A percentile compares a stretch with the other conserved stretches of the same genome.
Evolutionary conservation across 2,329 filamentous ascomycete species (phyloP).

Genomic region (Fusarium nematophilum): DNA sequence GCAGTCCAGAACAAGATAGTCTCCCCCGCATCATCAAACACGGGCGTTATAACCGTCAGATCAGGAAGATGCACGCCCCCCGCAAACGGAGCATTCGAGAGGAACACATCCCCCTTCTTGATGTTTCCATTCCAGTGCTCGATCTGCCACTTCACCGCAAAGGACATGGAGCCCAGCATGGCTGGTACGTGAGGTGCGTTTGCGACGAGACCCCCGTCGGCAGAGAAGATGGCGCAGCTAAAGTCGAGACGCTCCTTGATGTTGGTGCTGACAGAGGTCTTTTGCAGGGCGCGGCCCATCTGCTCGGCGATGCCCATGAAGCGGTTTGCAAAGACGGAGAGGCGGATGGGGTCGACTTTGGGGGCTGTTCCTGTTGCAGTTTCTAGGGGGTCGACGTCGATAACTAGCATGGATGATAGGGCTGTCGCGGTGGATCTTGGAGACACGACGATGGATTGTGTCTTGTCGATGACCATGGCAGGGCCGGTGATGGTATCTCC

Average conservation of each 20-base stretch:
- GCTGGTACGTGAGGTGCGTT: slow-evolving; percentile 86
- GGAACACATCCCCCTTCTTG: too few species aligned
- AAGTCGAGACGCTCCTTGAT: slow-evolving; percentile 85
- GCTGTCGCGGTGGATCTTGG: slow-evolving; percentile 68
- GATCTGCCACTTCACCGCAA: too few species aligned
- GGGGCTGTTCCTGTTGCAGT: background rate
- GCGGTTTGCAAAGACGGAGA: slow-evolving; percentile 81
- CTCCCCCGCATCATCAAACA: slow-evolving; percentile 71
- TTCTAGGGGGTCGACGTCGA: slow-evolving; percentile 62
- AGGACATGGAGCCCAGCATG: too few species aligned
- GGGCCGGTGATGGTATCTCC: too few species aligned
- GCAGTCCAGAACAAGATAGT: slow-evolving; percentile 86
- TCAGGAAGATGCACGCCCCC: too few species aligned
- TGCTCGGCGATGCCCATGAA: slow-evolving; percentile 89
- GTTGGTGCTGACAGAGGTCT: slow-evolving; percentile 82
- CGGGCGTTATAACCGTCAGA: too few species aligned
- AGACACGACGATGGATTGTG: too few species aligned
- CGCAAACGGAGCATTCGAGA: too few species aligned
- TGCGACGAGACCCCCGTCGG: slow-evolving; percentile 77
- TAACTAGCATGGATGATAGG: slow-evolving; percentile 86
- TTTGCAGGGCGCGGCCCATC: slow-evolving; percentile 82
- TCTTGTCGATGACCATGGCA: too few species aligned
- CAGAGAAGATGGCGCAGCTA: slow-evolving; percentile 82
- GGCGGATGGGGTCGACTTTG: slow-evolving; percentile 79
- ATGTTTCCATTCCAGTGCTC: too few species aligned